These are phyloP conservation scores for Reutealis trisperma DNA, from an alignment of 345 rosid species.

Conservation along the genomic window DNA sequence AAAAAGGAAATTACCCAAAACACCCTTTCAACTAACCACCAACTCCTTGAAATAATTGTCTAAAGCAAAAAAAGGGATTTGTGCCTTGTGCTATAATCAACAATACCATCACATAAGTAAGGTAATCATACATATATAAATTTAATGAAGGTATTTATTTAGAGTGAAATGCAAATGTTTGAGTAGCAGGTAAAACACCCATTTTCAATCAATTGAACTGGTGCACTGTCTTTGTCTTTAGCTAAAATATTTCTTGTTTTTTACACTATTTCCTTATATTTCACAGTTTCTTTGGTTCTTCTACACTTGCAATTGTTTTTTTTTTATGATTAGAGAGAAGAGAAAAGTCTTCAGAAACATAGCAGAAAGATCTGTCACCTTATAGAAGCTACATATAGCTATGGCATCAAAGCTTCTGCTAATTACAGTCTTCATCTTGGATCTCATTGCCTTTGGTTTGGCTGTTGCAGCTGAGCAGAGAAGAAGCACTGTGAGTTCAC, in stretches of 20 bases:
- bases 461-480: constrained; percentile 98
- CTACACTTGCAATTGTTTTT: constrained; percentile 3
- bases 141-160: too few species aligned
- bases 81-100: neutral
- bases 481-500: constrained; percentile 74
- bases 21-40: constrained; percentile 12
- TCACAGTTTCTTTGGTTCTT: constrained; percentile 12
- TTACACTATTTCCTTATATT: neutral
- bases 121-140: neutral
- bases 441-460: constrained; percentile 89
- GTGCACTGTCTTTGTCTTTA: constrained; percentile 45
- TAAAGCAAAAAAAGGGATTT: neutral
- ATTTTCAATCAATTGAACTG: constrained; percentile 27
- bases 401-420: constrained; percentile 88
- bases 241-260: constrained; percentile 15
- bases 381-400: constrained; percentile 24
- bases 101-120: neutral
- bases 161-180: neutral
- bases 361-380: constrained; percentile 33
- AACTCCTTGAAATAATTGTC: neutral
- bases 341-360: constrained; percentile 8
- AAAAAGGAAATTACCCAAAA: neutral
- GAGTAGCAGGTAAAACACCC: constrained; percentile 33
- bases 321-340: constrained; percentile 22
- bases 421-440: constrained; percentile 61